Percentiles rank a stretch among this genome's conserved stretches.
Evolutionary conservation across 495 filamentous ascomycete species (phyloP).

Genomic region (Talaromyces proteolyticus): DNA sequence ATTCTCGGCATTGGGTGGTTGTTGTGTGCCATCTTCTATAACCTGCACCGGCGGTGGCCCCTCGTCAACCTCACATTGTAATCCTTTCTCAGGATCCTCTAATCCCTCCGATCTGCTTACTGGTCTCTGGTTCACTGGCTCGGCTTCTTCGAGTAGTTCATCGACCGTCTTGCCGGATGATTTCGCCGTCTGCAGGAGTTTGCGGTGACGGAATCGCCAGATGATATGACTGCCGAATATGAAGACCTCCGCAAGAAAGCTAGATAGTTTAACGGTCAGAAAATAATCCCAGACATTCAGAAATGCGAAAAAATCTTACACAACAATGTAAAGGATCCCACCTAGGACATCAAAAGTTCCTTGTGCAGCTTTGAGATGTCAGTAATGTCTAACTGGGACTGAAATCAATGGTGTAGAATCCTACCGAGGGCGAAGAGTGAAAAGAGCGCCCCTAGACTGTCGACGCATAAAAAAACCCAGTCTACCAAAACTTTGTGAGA

Average conservation of each 20-base stretch:
- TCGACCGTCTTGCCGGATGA: constrained; percentile 54
- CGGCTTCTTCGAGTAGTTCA: constrained; percentile 41
- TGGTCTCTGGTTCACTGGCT: neutral
- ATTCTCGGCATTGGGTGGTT: too few species aligned
- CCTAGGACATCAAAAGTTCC: constrained; percentile 65
- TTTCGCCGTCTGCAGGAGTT: constrained; percentile 51
- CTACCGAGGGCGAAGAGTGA: constrained; percentile 65
- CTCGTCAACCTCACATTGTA: neutral
- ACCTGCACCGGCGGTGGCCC: neutral
- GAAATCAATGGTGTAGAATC: constrained; percentile 5
- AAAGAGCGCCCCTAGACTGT: constrained; percentile 69
- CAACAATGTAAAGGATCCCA: constrained; percentile 62
- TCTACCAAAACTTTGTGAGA: constrained; percentile 19
- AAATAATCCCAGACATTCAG: constrained; percentile 1
- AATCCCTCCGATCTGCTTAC: too few species aligned
- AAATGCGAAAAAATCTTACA: constrained; percentile 33
- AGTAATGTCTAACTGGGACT: neutral
- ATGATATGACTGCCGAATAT: constrained; percentile 64
- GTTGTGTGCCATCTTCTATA: too few species aligned
- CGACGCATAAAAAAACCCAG: constrained; percentile 62
- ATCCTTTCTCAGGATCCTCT: neutral
- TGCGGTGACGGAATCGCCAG: constrained; percentile 61
- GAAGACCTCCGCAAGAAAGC: constrained; percentile 58
- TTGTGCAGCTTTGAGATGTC: constrained; percentile 47
- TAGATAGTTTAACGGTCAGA: constrained; percentile 14